Base-by-base conservation (phyloP, 2,329 filamentous ascomycete species). In the Aspergillus sp. region DNA sequence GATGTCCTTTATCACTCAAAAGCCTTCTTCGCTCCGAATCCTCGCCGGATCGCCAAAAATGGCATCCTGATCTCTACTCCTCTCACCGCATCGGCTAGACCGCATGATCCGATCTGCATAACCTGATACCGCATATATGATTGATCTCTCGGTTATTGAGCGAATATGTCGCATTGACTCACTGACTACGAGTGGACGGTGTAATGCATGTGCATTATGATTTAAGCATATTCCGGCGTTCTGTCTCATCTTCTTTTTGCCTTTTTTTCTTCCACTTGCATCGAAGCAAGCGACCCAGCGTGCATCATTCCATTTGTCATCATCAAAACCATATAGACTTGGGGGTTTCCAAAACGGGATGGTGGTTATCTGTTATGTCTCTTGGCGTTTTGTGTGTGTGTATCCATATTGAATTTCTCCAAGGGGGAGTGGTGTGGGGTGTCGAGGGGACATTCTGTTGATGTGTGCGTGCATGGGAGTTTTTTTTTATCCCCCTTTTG, bases 141-240 rank as follows among this genome's bases (percentile, higher is more conserved):
- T 55, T 60, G 39, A 57, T 61, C n/a, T 44, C 51, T 59, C 39
- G 58, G 52, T 57, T 59, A 49, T 62, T 59, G 32, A 62, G 57
- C 57, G 49, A 57, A 17, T 17, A 42, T 58, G 61, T 50, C 49
- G 54, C 57, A 62, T 52, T 65, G 47, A 56, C 52, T 65, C 32
- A 50, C 54, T 57, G 52, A 57, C 61, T 54, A 67, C 64, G 67
- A 67, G 54, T 62, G 61, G 62, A 68, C 58, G 66, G 62, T 64
- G 55, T 65, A 60, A 68, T 65, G 65, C 64, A 64, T 59, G 59
- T 62, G 63, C 66, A 67, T 66, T 59, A 21, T 57, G 58, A 50
- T 63, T 58, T 57, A 53, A 65, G 66, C 66, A 65, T 68, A 62
- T 56, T 41, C 58, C 52, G 62, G 64, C 61, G 66, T 65, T 65